These are phyloP conservation scores for Sporothrix dimorphospora DNA, from an alignment of 2,329 filamentous ascomycete species.

Conservation along the genomic window DNA sequence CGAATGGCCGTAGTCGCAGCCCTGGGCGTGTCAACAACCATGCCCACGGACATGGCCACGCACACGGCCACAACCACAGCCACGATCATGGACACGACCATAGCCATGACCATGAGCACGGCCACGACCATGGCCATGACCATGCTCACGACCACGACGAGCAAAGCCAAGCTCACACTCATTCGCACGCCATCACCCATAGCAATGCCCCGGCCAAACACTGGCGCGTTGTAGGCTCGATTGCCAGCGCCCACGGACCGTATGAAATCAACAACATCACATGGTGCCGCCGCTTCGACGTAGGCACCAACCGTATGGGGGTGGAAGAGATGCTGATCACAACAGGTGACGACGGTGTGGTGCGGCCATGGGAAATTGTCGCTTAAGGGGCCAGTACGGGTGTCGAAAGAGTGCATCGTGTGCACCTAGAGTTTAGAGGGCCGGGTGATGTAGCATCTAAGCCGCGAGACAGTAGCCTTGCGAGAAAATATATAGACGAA, in stretches of 20 bases:
- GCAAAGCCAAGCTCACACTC: neutral
- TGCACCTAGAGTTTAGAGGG: neutral
- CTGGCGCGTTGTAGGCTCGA: constrained; percentile 73
- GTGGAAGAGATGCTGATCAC: constrained; percentile 84
- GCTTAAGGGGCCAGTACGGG: neutral
- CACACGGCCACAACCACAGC: too few relatives aligned
- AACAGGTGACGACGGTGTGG: constrained; percentile 88
- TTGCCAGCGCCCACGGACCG: constrained; percentile 79
- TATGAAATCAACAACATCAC: constrained; percentile 92
- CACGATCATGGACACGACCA: constrained; percentile 23
- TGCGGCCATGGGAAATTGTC: constrained; percentile 72
- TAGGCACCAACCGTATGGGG: constrained; percentile 56
- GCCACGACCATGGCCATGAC: neutral
- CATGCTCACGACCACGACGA: neutral
- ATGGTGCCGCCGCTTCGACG: constrained; percentile 82
- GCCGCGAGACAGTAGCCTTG: neutral
- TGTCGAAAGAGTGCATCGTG: neutral
- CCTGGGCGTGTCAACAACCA: constrained; percentile 33
- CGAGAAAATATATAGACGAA: neutral
- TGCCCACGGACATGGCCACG: constrained; percentile 33
- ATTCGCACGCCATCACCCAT: neutral
- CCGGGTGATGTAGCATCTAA: neutral
- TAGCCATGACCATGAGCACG: constrained; percentile 41
- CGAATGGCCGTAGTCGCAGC: constrained; percentile 25
- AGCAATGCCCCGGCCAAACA: constrained; percentile 38